phyloP scores from a whole-genome alignment of 108 stramenopile species.

The Fragilaria crotonensis region DNA sequence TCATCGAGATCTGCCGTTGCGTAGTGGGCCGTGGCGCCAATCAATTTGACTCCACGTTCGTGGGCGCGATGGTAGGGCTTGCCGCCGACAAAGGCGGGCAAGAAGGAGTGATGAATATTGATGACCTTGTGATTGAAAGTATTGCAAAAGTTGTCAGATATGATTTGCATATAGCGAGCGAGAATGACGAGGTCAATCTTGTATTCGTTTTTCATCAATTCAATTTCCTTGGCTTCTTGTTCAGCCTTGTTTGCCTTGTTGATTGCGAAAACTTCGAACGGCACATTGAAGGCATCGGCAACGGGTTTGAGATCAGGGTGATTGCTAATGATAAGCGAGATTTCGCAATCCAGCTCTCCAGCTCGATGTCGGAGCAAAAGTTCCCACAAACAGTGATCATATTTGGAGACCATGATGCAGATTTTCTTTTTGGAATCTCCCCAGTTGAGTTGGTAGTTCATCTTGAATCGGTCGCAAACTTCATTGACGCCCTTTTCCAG shows the following conservation, averaged over 20 bases:
- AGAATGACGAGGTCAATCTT: constrained; percentile 70
- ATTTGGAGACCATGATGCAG: constrained; percentile 54
- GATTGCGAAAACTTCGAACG: constrained; percentile 60
- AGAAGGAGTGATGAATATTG: constrained; percentile 87
- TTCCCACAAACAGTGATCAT: constrained; percentile 86
- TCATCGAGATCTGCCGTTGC: constrained; percentile 73
- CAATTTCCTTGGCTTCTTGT: constrained; percentile 61
- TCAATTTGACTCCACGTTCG: constrained; percentile 82
- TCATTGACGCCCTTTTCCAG: constrained; percentile 10
- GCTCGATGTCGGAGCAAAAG: constrained; percentile 70
- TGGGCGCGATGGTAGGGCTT: constrained; percentile 69
- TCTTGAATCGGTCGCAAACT: constrained; percentile 16
- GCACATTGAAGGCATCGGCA: constrained; percentile 72
- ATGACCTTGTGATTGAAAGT: constrained; percentile 56
- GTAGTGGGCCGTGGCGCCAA: constrained; percentile 82
- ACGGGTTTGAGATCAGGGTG: constrained; percentile 58
- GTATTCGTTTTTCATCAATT: constrained; percentile 37
- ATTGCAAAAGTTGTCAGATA: constrained; percentile 56
- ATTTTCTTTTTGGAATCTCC: constrained; percentile 21
- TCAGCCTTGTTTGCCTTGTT: constrained; percentile 53
- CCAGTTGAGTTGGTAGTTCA: constrained; percentile 31
- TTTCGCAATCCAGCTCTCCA: constrained; percentile 63
- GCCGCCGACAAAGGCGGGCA: constrained; percentile 75
- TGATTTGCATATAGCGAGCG: constrained; percentile 85
- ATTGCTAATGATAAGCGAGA: constrained; percentile 65